These are phyloP conservation scores for Candida endomychidarum DNA, from an alignment of 805 yeast genomes.

Conservation along the genomic window DNA sequence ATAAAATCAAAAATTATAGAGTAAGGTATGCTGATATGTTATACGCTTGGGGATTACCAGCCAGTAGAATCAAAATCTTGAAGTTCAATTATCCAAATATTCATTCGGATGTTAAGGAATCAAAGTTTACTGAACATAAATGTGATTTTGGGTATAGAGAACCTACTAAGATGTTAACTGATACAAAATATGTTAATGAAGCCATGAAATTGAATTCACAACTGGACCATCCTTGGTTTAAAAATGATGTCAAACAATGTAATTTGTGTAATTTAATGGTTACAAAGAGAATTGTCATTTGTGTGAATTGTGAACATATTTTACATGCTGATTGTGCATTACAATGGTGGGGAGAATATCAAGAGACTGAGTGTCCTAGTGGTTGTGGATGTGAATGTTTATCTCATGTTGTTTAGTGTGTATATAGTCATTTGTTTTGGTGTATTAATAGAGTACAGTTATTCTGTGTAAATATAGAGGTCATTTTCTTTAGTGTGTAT, in stretches of 20 bases:
- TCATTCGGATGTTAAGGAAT: conserved; percentile 6
- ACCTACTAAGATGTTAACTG: conserved; percentile 10
- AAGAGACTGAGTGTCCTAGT: conserved; percentile 58
- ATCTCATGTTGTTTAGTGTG: conserved; percentile 16
- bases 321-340: conserved; percentile 77
- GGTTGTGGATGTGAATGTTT: conserved; percentile 85
- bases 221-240: conserved; percentile 30
- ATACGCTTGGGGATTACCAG: conserved; percentile 79
- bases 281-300: conserved; percentile 59
- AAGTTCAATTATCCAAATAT: conserved; percentile 57
- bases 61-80: conserved; percentile 74
- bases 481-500: no score
- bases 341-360: conserved; percentile 66
- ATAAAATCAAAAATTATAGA: conserved; percentile 46
- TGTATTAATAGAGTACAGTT: no score
- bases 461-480: no score
- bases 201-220: conserved; percentile 24
- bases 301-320: conserved; percentile 76
- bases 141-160: conserved; percentile 33
- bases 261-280: conserved; percentile 64
- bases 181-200: conserved; percentile 22
- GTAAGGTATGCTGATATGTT: conserved; percentile 75
- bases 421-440: no score
- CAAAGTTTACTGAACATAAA: conserved; percentile 29
- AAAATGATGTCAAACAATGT: conserved; percentile 47